Evolutionary conservation across 306 rosid genomes (phyloP).

Genomic region (Cicer yamashitae): DNA sequence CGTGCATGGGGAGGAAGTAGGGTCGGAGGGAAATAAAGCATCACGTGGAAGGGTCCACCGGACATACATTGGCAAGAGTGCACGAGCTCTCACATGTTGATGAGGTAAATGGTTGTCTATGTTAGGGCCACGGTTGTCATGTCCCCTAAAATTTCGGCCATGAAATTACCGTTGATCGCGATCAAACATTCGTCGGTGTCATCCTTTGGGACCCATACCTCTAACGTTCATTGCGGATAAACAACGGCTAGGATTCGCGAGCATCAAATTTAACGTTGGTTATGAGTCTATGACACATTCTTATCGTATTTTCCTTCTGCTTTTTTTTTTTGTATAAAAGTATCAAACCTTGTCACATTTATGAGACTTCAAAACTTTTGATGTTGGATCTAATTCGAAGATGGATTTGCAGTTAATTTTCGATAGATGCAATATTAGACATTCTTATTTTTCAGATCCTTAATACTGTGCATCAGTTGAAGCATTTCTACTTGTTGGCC

Average conservation of each 20-base stretch:
- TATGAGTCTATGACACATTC: neutral
- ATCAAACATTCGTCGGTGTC: slow-evolving; percentile 28
- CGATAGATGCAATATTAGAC: no score
- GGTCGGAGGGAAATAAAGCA: neutral
- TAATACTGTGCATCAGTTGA: no score
- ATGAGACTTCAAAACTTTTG: no score
- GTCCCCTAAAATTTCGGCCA: slow-evolving; percentile 56
- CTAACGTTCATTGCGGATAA: slow-evolving; percentile 43
- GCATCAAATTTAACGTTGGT: neutral
- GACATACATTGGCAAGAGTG: slow-evolving; percentile 26
- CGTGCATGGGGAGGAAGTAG: slow-evolving; percentile 46
- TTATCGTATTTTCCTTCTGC: slow-evolving; percentile 31
- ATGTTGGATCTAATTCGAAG: no score
- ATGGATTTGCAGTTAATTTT: no score
- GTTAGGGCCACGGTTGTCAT: slow-evolving; percentile 51
- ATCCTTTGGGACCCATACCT: neutral
- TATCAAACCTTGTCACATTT: no score
- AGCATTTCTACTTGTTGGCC: no score
- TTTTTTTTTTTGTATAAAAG: no score
- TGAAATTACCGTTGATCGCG: slow-evolving; percentile 50
- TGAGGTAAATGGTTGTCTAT: slow-evolving; percentile 30
- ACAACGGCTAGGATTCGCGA: slow-evolving; percentile 46
- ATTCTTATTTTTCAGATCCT: no score
- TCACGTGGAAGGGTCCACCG: slow-evolving; percentile 67
- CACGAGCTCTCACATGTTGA: slow-evolving; percentile 73